Evolutionary conservation across 352 stramenopile genomes (phyloP).

Genomic region (Pythium folliculosum): DNA sequence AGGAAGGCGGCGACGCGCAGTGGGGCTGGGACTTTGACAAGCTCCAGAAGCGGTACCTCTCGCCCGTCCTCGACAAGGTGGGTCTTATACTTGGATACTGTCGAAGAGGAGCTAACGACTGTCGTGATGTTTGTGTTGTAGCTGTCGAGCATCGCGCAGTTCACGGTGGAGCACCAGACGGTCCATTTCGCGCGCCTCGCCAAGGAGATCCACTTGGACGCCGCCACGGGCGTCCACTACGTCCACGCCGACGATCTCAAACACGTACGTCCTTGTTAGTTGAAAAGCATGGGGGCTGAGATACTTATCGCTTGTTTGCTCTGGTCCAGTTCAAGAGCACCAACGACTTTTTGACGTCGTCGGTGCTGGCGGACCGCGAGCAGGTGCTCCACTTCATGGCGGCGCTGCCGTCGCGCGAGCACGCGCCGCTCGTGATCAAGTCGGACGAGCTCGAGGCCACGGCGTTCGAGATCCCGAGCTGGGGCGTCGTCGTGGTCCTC

Average conservation of each 20-base stretch:
- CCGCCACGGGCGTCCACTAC: slow-evolving; percentile 39
- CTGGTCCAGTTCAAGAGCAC: slow-evolving; percentile 45
- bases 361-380: slow-evolving; percentile 69
- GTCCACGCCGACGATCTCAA: slow-evolving; percentile 65
- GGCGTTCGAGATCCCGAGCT: slow-evolving; percentile 74
- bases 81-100: neutral
- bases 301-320: neutral
- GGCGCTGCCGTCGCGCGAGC: slow-evolving; percentile 45
- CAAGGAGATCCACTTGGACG: slow-evolving; percentile 45
- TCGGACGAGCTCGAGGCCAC: slow-evolving; percentile 32
- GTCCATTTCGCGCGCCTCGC: slow-evolving; percentile 71
- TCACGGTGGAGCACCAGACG: slow-evolving; percentile 69
- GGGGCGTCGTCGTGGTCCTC: slow-evolving; percentile 64
- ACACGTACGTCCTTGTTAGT: slow-evolving; percentile 44
- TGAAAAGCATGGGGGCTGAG: too few relatives aligned
- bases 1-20: slow-evolving; percentile 40
- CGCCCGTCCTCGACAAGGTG: slow-evolving; percentile 54
- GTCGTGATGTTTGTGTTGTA: slow-evolving; percentile 8
- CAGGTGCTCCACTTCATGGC: slow-evolving; percentile 82
- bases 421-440: slow-evolving; percentile 64
- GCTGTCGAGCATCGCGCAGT: slow-evolving; percentile 51
- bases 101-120: too few relatives aligned
- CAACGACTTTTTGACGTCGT: slow-evolving; percentile 71
- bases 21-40: slow-evolving; percentile 53
- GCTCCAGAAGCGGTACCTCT: slow-evolving; percentile 46